These are phyloP conservation scores for Sabuloglossum arenarium DNA, from an alignment of 495 filamentous ascomycete species.

Conservation along the genomic window DNA sequence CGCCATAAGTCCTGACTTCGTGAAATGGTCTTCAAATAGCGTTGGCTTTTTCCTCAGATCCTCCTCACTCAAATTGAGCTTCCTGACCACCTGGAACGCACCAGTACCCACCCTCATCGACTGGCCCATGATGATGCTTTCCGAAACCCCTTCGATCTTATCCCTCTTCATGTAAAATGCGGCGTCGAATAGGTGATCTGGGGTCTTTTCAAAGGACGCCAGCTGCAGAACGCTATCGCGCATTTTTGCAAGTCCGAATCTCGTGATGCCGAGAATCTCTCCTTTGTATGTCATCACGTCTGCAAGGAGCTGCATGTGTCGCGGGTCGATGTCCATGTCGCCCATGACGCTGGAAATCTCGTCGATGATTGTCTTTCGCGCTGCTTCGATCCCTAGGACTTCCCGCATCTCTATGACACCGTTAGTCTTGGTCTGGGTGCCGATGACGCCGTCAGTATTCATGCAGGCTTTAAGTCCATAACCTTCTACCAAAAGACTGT, in stretches of 20 bases:
- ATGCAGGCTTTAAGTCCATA: conserved; percentile 81
- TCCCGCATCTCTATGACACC: conserved; percentile 75
- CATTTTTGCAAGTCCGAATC: conserved; percentile 95
- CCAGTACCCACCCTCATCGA: conserved; percentile 79
- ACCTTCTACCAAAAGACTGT: conserved; percentile 76
- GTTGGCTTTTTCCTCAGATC: conserved; percentile 42
- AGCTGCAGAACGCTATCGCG: conserved; percentile 84
- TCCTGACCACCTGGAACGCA: conserved; percentile 67
- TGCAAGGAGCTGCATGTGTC: conserved; percentile 96
- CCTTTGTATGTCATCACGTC: conserved; percentile 99
- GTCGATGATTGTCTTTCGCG: conserved; percentile 56
- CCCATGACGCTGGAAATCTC: conserved; percentile 73
- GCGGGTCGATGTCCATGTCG: conserved; percentile 88
- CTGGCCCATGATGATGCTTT: conserved; percentile 98
- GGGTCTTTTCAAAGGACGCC: conserved; percentile 95
- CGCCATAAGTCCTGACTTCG: conserved; percentile 14
- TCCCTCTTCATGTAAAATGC: conserved; percentile 78
- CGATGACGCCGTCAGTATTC: conserved; percentile 73
- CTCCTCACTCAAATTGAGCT: conserved; percentile 39
- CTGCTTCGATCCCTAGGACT: conserved; percentile 96
- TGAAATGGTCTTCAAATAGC: conserved; percentile 61
- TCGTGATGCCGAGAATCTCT: conserved; percentile 91
- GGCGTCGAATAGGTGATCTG: conserved; percentile 92
- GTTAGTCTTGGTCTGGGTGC: conserved; percentile 52
- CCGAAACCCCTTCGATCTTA: conserved; percentile 74